Evolutionary conservation across 2,329 filamentous ascomycete genomes (phyloP).

Genomic region (Clonostachys chloroleuca): DNA sequence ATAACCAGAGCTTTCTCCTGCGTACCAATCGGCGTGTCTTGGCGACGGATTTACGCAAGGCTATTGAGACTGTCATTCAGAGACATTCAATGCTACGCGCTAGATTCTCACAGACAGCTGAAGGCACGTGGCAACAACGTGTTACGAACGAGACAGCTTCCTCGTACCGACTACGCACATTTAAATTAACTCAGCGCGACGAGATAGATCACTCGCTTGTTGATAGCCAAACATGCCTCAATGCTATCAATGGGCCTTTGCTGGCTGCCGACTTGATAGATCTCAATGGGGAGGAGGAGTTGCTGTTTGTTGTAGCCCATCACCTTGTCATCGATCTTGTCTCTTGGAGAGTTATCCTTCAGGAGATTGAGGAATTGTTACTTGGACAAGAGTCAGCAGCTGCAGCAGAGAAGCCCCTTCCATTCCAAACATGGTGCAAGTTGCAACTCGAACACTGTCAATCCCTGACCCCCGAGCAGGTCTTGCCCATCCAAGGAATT

Average conservation of each 20-base stretch:
- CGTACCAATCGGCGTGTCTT: background rate
- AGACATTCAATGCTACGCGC: conserved; percentile 9
- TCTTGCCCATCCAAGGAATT: conserved; percentile 5
- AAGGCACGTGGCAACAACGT: conserved; percentile 2
- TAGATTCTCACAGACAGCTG: conserved; percentile 1
- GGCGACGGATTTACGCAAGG: background rate
- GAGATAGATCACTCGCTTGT: background rate
- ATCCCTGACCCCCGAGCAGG: conserved; percentile 17
- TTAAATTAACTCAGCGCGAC: conserved; percentile 1
- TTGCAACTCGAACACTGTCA: conserved; percentile 23
- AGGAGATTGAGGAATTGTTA: conserved; percentile 34
- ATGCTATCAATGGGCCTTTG: conserved; percentile 5
- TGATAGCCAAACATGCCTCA: conserved; percentile 3
- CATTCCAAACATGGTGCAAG: conserved; percentile 31
- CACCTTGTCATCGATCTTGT: conserved; percentile 38
- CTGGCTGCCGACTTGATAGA: conserved; percentile 8
- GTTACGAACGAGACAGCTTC: background rate
- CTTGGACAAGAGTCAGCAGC: conserved; percentile 7
- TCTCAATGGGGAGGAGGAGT: conserved; percentile 3
- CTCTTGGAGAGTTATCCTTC: conserved; percentile 37
- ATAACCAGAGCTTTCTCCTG: conserved; percentile 9
- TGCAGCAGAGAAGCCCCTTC: conserved; percentile 8
- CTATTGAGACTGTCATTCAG: conserved; percentile 3
- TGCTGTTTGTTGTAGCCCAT: conserved; percentile 26
- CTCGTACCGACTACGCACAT: background rate